These are phyloP conservation scores for Solioccasus polychromus DNA, from an alignment of 768 basidiomycete genomes.

Conservation along the genomic window DNA sequence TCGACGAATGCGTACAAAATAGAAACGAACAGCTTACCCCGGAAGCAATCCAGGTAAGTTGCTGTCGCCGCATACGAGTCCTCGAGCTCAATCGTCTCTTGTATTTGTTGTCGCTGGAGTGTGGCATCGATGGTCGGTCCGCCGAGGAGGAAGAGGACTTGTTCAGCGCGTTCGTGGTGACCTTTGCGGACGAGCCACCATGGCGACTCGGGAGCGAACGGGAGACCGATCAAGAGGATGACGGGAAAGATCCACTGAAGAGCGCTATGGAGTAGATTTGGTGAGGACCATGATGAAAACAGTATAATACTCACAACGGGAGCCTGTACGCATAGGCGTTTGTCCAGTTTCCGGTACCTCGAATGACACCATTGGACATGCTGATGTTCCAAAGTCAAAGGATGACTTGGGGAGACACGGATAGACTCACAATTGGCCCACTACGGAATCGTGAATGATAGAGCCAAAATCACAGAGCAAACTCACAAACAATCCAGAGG, in stretches of 20 bases:
- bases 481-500: constrained; percentile 25
- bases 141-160: constrained; percentile 16
- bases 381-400: constrained; percentile 1
- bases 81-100: constrained; percentile 30
- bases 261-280: constrained; percentile 12
- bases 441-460: constrained; percentile 3
- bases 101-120: constrained; percentile 20
- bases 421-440: constrained; percentile 21
- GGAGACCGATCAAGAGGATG: constrained; percentile 29
- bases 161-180: constrained; percentile 22
- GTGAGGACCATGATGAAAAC: neutral
- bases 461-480: neutral
- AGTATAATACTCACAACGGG: constrained; percentile 20
- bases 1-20: neutral
- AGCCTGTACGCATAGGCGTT: constrained; percentile 24
- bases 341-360: constrained; percentile 21
- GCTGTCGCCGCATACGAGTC: constrained; percentile 26
- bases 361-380: constrained; percentile 25
- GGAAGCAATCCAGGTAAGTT: constrained; percentile 33
- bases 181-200: constrained; percentile 36
- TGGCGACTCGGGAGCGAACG: constrained; percentile 31
- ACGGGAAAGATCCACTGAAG: constrained; percentile 34
- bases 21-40: constrained; percentile 14
- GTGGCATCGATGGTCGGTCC: constrained; percentile 24
- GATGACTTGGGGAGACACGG: neutral